These are phyloP conservation scores for Murraya koenigii DNA, from an alignment of 345 rosid genomes.

Conservation along the genomic window DNA sequence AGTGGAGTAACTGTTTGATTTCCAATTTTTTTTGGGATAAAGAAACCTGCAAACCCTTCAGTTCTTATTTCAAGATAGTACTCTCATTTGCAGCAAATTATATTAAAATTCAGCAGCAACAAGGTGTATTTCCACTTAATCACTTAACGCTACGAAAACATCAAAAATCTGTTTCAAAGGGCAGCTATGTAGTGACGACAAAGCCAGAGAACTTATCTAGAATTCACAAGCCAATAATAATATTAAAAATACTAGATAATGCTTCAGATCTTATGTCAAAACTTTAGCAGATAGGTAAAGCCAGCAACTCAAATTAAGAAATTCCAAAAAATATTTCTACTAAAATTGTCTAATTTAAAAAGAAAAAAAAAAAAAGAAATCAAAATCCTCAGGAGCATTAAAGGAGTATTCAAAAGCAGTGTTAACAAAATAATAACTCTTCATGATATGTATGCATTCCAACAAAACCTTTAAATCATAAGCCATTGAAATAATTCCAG, in stretches of 20 bases:
- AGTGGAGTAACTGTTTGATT: conserved; percentile 3
- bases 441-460: background rate
- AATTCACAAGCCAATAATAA: background rate
- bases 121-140: background rate
- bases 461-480: background rate
- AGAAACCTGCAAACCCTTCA: background rate
- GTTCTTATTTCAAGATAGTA: background rate
- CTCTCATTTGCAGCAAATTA: conserved; percentile 12
- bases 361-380: background rate
- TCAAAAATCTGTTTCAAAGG: background rate
- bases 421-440: background rate
- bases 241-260: background rate
- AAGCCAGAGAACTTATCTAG: background rate
- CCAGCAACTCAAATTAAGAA: background rate
- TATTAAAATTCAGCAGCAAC: conserved; percentile 1
- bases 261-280: background rate
- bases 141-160: background rate
- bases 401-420: background rate
- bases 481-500: background rate
- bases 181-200: background rate
- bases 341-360: background rate
- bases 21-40: background rate
- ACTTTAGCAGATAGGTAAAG: background rate
- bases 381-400: background rate
- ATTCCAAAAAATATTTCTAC: background rate